Percentiles rank a stretch among this genome's conserved stretches.
Evolutionary conservation across 2,329 filamentous ascomycete genomes (phyloP).

Genomic region (Microcyclosporella mali): DNA sequence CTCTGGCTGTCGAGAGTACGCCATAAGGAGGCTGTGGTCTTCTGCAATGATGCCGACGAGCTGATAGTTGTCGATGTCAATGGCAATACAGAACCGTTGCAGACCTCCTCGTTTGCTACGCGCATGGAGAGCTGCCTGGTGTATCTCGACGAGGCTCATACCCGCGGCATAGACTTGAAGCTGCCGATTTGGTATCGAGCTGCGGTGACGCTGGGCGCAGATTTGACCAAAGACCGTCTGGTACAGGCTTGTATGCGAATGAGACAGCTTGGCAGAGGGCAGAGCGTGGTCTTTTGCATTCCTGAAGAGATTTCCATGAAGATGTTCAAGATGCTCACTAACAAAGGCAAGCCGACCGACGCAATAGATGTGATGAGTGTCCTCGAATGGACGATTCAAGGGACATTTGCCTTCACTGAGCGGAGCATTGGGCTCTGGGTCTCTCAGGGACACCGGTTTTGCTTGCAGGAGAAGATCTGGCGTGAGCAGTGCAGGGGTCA

Average conservation of each 20-base stretch:
- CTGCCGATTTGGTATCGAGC: slow-evolving; percentile 55
- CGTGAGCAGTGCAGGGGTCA: slow-evolving; percentile 2
- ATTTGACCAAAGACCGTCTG: slow-evolving; percentile 61
- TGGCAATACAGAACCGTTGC: slow-evolving; percentile 44
- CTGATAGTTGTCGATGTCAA: slow-evolving; percentile 47
- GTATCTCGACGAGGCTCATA: slow-evolving; percentile 66
- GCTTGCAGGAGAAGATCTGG: slow-evolving; percentile 17
- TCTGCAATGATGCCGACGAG: slow-evolving; percentile 52
- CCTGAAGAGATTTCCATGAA: slow-evolving; percentile 53
- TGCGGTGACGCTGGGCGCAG: slow-evolving; percentile 60
- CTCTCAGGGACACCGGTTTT: slow-evolving; percentile 50
- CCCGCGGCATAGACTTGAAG: slow-evolving; percentile 61
- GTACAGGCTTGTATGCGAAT: slow-evolving; percentile 68
- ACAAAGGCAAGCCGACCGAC: slow-evolving; percentile 30
- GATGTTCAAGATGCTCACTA: slow-evolving; percentile 34
- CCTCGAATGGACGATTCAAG: slow-evolving; percentile 52
- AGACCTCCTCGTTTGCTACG: slow-evolving; percentile 51
- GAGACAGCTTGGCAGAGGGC: slow-evolving; percentile 59
- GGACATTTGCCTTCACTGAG: slow-evolving; percentile 48
- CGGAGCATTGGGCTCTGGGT: slow-evolving; percentile 55
- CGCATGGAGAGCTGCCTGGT: slow-evolving; percentile 56
- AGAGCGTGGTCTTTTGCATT: slow-evolving; percentile 57
- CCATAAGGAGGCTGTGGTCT: slow-evolving; percentile 46
- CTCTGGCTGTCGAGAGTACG: slow-evolving; percentile 44
- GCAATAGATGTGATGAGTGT: slow-evolving; percentile 46